Base-by-base conservation (phyloP, 2,329 filamentous ascomycete species). In the Diplodia seriata region DNA sequence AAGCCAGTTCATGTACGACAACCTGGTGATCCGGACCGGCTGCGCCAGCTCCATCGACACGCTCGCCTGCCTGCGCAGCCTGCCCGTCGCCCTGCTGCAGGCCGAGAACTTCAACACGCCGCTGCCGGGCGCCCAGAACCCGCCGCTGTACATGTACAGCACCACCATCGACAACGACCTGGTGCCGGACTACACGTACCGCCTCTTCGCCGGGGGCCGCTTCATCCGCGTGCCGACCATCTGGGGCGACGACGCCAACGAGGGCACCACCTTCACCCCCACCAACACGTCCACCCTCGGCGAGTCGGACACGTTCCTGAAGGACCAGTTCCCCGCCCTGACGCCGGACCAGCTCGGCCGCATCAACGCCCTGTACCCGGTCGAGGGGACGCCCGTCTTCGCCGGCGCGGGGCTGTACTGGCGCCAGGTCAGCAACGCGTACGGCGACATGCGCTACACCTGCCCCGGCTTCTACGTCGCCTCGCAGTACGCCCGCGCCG, bases 391-490 rank as follows among this genome's bases (percentile, higher is more conserved):
- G 5, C 70, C 73, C 33, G 71, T 72, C 2, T 89, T 86, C 71
- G 81, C 84, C 0, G 75, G 76, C 57, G 73, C 78, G 0, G 85
- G 86, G 1, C 77, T 80, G 40, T 89, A 85, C 76, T 91, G 87
- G 86, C 83, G 84, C 1, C 85, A 88, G 65, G 81, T 83, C 0
- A 81, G 83, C 68, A 83, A 86, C 54, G 86, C 83, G 4, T 90
- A 90, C 71, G 88, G 88, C 18, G 88, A 91, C 70, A 82, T 90
- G 71, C 82, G 88, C 5, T 90, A 90, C 76, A 88, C 82, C 71
- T 91, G 89, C 71, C 87, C 89, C 0, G 85, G 85, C 0, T 81
- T 90, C 49, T 85, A 82, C 76, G 79, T 90, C 73, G 74, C 80
- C 9, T 76, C 79, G 5, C 76, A 80, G 1, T 80, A 80, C 55